Evolutionary conservation across 768 basidiomycete genomes (phyloP), one percentile per base, ranked within the genome.

Genomic region (Lactarius vividus): DNA sequence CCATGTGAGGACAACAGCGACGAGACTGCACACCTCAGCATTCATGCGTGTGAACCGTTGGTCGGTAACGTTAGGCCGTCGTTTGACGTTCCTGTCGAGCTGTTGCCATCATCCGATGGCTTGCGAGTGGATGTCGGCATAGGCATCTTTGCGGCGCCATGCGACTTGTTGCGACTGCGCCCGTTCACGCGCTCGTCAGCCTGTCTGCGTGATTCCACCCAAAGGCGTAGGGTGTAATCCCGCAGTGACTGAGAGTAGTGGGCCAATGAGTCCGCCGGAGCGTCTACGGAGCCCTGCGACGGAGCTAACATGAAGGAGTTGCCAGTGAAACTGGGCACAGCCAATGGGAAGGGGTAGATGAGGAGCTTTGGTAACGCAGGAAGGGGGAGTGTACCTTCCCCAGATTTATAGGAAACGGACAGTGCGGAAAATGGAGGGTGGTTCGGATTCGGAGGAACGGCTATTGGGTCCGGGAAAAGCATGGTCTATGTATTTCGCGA

Each of bases 221-320:
- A 89, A 58, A 88, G 80, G 49, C 74, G 79, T 59, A 88, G 80
- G 33, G 88, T 89, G 67, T 88, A 89, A 63, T 87, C 80, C 73
- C 88, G 85, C 39, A 90, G 76, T 53, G 86, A 80, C 70, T 83
- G 85, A 20, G 88, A 84, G 71, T 90, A 90, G 40, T 79, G 78
- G 56, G 79, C 72, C 70, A 88, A 65, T 0, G 70, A 55, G 20
- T 66, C 70, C 18, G 52, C 37, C n/a, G 58, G 23, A 23, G 31
- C 15, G 28, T 66, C 57, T 1, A 62, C 49, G 26, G 66, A 33
- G 16, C 52, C 42, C 15, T 63, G 61, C 2, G 68, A 26, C 4
- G 65, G 33, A 2, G 37, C 61, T 9, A 67, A 55, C 68, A 69
- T 69, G 56, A 42, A 3, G 4, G 31, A 4, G 31, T 6, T 52